Conservation (phyloP, 2,329 filamentous ascomycete species). For the Cladorrhinum sp. region DNA sequence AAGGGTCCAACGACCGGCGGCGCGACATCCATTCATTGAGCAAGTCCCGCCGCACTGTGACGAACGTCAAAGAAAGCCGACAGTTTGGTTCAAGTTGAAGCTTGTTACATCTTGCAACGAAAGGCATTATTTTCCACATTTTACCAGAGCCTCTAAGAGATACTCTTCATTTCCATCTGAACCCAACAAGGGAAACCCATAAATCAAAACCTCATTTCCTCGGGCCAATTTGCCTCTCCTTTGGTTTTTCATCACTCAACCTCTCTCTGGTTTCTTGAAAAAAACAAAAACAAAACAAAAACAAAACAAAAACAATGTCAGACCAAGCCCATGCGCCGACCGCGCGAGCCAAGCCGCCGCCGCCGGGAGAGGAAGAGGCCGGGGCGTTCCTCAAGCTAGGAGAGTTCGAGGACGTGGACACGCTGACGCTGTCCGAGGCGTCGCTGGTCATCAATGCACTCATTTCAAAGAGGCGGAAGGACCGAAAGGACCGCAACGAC, state of each 20-base stretch:
- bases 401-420: conserved; percentile 89
- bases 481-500: conserved; percentile 78
- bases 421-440: conserved; percentile 88
- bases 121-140: background rate
- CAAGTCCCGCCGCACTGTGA: background rate
- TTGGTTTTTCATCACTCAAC: no score
- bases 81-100: background rate
- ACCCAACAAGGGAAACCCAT: no score
- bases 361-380: conserved; percentile 83
- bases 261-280: background rate
- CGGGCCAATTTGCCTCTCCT: no score
- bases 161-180: no score
- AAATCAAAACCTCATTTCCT: no score
- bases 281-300: background rate
- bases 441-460: conserved; percentile 89
- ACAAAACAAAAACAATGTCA: conserved; percentile 20
- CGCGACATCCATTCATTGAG: background rate
- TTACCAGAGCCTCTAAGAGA: no score
- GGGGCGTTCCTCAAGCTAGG: conserved; percentile 78
- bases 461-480: conserved; percentile 73
- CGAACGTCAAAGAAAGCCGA: background rate
- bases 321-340: conserved; percentile 42
- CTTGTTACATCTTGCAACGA: background rate
- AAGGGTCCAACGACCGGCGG: background rate
- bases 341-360: conserved; percentile 65